Percentiles rank a stretch among this genome's conserved stretches.
Conservation (phyloP, 495 filamentous ascomycete species). For the Eremomyces bilateralis region DNA sequence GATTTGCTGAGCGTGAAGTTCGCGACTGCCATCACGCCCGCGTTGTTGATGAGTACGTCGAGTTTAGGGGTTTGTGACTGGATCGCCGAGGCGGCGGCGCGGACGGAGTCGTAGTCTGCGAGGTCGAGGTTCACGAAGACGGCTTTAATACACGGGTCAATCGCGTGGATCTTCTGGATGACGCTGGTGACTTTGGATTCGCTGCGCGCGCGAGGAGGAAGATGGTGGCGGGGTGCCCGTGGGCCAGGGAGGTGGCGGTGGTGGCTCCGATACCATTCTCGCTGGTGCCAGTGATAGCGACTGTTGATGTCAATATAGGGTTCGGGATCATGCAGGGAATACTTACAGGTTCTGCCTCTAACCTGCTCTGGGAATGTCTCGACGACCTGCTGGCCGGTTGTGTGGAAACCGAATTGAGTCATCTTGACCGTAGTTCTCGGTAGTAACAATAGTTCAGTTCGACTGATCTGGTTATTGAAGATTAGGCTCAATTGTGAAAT, state of each 20-base stretch:
- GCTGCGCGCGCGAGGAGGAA: conserved; percentile 24
- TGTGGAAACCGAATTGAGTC: no score
- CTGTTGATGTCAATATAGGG: no score
- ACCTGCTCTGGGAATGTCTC: no score
- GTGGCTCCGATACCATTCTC: background rate
- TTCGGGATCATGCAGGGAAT: no score
- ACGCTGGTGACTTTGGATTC: conserved; percentile 19
- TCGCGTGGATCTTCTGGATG: conserved; percentile 20
- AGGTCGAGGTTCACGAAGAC: background rate
- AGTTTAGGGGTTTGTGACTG: background rate
- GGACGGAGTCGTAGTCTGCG: background rate
- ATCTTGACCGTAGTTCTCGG: no score
- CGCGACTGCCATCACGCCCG: conserved; percentile 2
- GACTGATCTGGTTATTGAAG: no score
- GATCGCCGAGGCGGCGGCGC: background rate
- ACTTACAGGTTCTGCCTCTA: no score
- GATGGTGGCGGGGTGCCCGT: conserved; percentile 20
- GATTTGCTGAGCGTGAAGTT: background rate
- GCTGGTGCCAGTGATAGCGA: background rate
- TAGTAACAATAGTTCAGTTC: no score
- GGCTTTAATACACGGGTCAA: background rate
- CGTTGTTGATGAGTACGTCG: conserved; percentile 7
- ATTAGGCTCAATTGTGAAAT: no score
- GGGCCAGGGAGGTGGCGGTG: conserved; percentile 24
- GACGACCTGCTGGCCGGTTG: no score